Evolutionary conservation across 192 early-diverging fungal genomes (phyloP), one percentile per base, ranked within the genome.

Genomic region (Coemansia sp.): DNA sequence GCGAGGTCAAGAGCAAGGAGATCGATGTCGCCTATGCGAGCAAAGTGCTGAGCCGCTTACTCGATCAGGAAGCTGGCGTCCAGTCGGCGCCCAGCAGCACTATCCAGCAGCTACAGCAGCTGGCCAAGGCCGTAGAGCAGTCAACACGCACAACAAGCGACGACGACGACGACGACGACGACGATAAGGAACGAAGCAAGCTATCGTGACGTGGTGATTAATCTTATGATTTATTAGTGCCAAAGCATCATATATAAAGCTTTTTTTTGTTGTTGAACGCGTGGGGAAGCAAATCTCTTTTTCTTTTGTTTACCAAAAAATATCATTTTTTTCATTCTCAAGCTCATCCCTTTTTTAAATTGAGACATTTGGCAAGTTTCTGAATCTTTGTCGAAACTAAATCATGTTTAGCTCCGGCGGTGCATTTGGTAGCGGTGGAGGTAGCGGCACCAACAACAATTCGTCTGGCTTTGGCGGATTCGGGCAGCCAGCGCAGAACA

Each of bases 401-500:
- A 56, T 13, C 26, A 76, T 75, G 74, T 82, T 82, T 67, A 67
- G 74, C 43, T 72, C 74, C 24, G 57, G 79, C 53, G 60, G 62
- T 26, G 66, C 57, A 38, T 72, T 71, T 69, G 75, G 75, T 5
- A 55, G 62, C 63, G 57, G 66, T 45, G 64, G 65, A 16, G 50
- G 66, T 33, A 31, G 36, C 14, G 50, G 39, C 38, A 53, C n/a
- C n/a, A 63, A 46, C 14, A 40, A 33, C 23, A 48, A 46, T 10
- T 23, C 28, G 24, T 39, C 35, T 9, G 46, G 36, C 0, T 72
- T 72, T 43, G 71, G 71, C 37, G 59, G 64, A 7, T 76, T 76
- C 38, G 69, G 69, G 16, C 69, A 70, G 21, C 18, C 59, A 13
- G 46, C 43, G 20, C 61, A 70, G 28, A 76, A 42, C 51, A 61